Evolutionary conservation across 2,329 filamentous ascomycete species (phyloP).

Genomic region (Myriosclerotinia scirpicola): DNA sequence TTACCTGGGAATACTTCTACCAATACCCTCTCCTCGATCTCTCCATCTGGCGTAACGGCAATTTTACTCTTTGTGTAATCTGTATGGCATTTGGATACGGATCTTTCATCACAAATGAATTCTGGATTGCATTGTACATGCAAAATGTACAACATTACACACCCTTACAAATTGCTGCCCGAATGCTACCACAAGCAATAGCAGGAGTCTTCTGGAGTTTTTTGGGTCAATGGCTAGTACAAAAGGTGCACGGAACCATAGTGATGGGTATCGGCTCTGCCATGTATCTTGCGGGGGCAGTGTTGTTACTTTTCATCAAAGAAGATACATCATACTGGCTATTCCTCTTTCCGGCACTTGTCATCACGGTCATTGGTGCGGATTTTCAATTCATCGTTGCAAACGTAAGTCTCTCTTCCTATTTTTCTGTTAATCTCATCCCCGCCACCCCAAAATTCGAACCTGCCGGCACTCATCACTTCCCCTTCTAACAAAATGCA

Average conservation of each 20-base stretch:
- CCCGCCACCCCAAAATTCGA: neutral
- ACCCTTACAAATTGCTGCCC: constrained; percentile 55
- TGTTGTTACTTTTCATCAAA: constrained; percentile 58
- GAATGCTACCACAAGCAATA: constrained; percentile 65
- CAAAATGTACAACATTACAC: constrained; percentile 55
- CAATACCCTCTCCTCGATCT: constrained; percentile 53
- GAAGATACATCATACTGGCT: constrained; percentile 61
- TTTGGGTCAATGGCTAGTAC: constrained; percentile 60
- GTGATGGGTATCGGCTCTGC: constrained; percentile 52
- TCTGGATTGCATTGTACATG: constrained; percentile 66
- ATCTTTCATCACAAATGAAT: constrained; percentile 59
- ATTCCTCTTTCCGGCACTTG: constrained; percentile 60
- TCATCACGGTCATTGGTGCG: constrained; percentile 62
- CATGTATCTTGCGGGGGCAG: constrained; percentile 45
- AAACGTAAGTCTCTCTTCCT: constrained; percentile 50
- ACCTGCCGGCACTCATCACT: too few species aligned
- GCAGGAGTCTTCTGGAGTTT: constrained; percentile 63
- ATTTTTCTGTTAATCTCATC: neutral
- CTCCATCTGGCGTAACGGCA: constrained; percentile 58
- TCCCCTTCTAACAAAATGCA: constrained; percentile 36
- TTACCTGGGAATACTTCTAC: constrained; percentile 61
- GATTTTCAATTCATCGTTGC: constrained; percentile 71
- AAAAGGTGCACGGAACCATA: constrained; percentile 63
- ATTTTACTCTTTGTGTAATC: constrained; percentile 58
- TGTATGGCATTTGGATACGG: constrained; percentile 58